Percentiles rank a stretch among this genome's conserved stretches.
Evolutionary conservation across 805 yeast species (phyloP).

Genomic region (Blastobotrys americana): DNA sequence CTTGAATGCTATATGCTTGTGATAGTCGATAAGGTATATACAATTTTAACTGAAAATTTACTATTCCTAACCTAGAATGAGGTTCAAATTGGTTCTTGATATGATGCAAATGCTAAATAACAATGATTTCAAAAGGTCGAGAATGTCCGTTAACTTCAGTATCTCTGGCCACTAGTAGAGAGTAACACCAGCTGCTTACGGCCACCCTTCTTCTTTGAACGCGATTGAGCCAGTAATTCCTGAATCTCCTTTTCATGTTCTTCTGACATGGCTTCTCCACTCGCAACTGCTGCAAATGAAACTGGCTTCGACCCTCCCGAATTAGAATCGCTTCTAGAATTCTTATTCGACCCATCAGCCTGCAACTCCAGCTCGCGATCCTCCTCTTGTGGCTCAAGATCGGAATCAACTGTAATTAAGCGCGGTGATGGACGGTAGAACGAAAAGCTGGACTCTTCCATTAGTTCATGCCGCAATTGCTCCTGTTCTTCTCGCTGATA

Average conservation of each 20-base stretch:
- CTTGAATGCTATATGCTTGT: not conserved
- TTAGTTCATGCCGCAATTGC: conserved; percentile 28
- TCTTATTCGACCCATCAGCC: conserved; percentile 1
- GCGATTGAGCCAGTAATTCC: conserved; percentile 14
- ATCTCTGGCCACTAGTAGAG: too few species aligned
- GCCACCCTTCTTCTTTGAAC: conserved; percentile 17
- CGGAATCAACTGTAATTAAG: conserved; percentile 2
- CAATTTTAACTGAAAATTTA: too few species aligned
- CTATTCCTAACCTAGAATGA: too few species aligned
- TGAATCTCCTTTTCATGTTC: conserved; percentile 18
- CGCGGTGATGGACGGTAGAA: conserved; percentile 6
- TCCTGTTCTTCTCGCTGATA: conserved; percentile 33
- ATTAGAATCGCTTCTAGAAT: conserved; percentile 1
- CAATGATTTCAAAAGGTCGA: too few species aligned
- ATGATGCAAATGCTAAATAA: too few species aligned
- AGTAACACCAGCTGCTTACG: conserved; percentile 26
- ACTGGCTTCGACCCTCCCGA: conserved; percentile 19
- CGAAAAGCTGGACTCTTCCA: conserved; percentile 13
- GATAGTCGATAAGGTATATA: too few species aligned
- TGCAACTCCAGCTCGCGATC: conserved; percentile 1
- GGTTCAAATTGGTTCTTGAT: too few species aligned
- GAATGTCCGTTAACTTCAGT: too few species aligned
- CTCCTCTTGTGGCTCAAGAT: not conserved
- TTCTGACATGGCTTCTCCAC: conserved; percentile 14
- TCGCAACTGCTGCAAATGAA: conserved; percentile 12